These are phyloP conservation scores for Alternaria sp. DNA, from an alignment of 2,329 filamentous ascomycete genomes.

Conservation along the genomic window DNA sequence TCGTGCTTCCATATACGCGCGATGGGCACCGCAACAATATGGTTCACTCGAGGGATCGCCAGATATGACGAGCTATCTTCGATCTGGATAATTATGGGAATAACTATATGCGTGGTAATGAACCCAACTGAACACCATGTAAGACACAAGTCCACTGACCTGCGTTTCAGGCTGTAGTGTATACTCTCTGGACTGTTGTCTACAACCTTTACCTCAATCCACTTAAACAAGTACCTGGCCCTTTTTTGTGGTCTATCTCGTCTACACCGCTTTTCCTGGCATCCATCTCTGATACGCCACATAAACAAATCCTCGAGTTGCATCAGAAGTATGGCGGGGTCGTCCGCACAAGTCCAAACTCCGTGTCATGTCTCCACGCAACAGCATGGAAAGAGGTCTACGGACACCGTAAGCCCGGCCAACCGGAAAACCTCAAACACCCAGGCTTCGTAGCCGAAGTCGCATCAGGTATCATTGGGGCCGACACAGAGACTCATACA, in stretches of 20 bases:
- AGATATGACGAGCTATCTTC: neutral
- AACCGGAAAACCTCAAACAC: conserved; percentile 13
- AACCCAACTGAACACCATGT: neutral
- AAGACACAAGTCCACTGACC: neutral
- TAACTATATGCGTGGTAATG: conserved; percentile 1
- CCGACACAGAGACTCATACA: conserved; percentile 7
- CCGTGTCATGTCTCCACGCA: conserved; percentile 15
- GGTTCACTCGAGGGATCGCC: neutral
- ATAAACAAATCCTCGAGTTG: conserved; percentile 12
- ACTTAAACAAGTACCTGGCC: conserved; percentile 3
- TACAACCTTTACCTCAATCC: conserved; percentile 9
- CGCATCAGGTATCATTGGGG: conserved; percentile 11
- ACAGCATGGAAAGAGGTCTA: conserved; percentile 17
- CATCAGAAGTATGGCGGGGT: conserved; percentile 27
- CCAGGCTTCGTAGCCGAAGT: conserved; percentile 16
- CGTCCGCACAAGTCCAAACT: conserved; percentile 28
- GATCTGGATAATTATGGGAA: neutral
- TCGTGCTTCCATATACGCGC: neutral
- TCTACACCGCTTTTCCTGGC: conserved; percentile 7
- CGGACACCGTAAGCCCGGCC: conserved; percentile 10
- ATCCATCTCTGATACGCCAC: conserved; percentile 7
- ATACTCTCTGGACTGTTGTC: neutral
- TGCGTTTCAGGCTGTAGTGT: neutral
- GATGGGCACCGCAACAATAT: neutral
- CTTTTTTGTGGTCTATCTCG: conserved; percentile 10